Base-by-base conservation (phyloP, 768 basidiomycete genomes). In the Paxillus rubicundulus region DNA sequence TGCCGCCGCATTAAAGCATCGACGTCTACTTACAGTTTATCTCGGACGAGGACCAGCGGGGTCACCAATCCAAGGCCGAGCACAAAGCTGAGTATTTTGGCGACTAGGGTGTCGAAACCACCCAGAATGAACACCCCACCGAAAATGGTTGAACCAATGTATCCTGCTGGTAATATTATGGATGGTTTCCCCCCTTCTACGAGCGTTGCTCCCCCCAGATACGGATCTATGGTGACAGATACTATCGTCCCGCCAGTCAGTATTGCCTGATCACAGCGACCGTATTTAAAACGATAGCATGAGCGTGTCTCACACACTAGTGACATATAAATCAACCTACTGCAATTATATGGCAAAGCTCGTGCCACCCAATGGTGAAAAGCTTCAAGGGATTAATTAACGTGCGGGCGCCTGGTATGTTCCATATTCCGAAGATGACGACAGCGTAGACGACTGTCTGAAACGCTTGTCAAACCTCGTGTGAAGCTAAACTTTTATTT, bases 71-170 rank as follows among this genome's bases (percentile, higher is more conserved):
- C 95, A 32, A 97, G 77, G 32, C 84, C 94, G 46, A 96, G 79
- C 47, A 95, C 85, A 61, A 95, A 93, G 72, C 92, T 94, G 69
- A 93, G 82, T 52, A 97, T 82, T 70, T 98, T 98, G 32, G 93
- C 87, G 12, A 92, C 88, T 16, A 96, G 82, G 2, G 88, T 93
- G 66, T 93, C 87, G 75, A 89, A 94, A 16, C 89, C 89, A 36
- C 85, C 88, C 24, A 93, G 74, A 20, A 92, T 78, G 60, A 94
- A 87, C n/a, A 86, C 74, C 5, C 86, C 92, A 16, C 92, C 92
- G 21, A 94, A 76, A 9, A 93, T 68, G 9, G 87, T 84, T 10
- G 89, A 92, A 17, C 92, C 92, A 32, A 92, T 65, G 68, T 94
- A 94, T 24, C 92, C 91, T 9, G 91, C 79, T 9, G 85, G 74